These are phyloP conservation scores for Phoma sp. DNA, from an alignment of 2,329 filamentous ascomycete species.

Conservation along the genomic window DNA sequence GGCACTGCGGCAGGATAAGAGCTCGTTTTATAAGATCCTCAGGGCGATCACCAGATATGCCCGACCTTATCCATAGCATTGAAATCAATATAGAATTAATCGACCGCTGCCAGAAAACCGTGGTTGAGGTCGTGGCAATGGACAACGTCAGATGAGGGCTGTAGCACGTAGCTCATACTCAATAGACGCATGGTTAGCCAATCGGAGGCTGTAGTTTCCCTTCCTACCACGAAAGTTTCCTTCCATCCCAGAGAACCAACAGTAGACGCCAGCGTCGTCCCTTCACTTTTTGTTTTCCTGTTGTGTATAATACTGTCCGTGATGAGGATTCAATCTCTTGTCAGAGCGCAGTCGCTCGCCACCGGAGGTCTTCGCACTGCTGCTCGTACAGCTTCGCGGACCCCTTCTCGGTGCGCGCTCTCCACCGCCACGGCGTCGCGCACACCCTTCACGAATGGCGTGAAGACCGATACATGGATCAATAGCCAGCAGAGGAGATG, in stretches of 20 bases:
- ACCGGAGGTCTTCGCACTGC: constrained; percentile 37
- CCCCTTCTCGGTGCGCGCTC: constrained; percentile 40
- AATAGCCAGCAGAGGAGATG: constrained; percentile 42
- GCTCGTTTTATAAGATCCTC: background rate
- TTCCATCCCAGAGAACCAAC: constrained; percentile 28
- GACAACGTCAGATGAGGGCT: constrained; percentile 26
- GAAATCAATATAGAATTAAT: constrained; percentile 24
- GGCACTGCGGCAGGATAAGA: background rate
- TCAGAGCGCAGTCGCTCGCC: constrained; percentile 43
- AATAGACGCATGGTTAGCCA: background rate
- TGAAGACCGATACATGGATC: constrained; percentile 39
- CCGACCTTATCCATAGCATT: constrained; percentile 20
- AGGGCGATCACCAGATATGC: background rate
- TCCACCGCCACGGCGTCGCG: constrained; percentile 41
- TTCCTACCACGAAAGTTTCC: constrained; percentile 5
- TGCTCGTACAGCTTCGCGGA: constrained; percentile 30
- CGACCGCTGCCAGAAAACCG: background rate
- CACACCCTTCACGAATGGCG: constrained; percentile 35
- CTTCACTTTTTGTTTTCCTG: constrained; percentile 26
- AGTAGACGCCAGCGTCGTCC: constrained; percentile 37
- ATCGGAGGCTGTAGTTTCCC: background rate
- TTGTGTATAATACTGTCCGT: constrained; percentile 18
- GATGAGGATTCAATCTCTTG: constrained; percentile 45
- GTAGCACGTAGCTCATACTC: background rate
- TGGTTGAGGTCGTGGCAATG: background rate